Percentiles rank a stretch among this genome's conserved stretches.
phyloP scores from a whole-genome alignment of 805 yeast genomes.

The Saturnispora gosingensis region DNA sequence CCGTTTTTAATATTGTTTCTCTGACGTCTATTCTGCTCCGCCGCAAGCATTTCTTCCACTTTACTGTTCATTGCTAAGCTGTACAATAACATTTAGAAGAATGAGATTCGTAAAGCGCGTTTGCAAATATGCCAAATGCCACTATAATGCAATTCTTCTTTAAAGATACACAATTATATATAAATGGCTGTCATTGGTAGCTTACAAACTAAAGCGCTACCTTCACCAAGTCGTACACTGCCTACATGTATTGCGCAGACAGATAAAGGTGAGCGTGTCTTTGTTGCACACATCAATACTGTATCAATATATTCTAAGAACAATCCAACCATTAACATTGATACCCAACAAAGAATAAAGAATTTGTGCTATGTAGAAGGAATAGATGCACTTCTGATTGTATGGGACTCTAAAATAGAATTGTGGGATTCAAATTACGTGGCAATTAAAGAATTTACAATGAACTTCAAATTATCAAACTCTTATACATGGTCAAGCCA shows the following conservation, averaged over 20 bases:
- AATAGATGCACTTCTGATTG: background rate
- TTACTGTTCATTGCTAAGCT: background rate
- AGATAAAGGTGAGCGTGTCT: background rate
- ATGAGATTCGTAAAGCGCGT: background rate
- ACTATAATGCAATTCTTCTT: background rate
- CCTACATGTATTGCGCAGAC: background rate
- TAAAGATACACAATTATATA: background rate
- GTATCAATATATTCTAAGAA: background rate
- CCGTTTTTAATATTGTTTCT: conserved; percentile 1
- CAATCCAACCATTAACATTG: background rate
- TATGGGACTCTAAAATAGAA: background rate
- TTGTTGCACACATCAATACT: background rate
- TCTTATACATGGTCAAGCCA: background rate
- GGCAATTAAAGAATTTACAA: background rate
- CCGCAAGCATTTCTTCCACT: conserved; percentile 4
- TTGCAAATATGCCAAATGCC: background rate
- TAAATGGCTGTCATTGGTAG: background rate
- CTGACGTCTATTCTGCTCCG: conserved; percentile 6
- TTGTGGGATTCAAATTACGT: background rate
- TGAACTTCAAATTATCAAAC: background rate
- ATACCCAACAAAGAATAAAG: background rate
- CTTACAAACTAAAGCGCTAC: background rate
- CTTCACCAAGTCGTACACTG: background rate
- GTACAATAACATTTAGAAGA: background rate
- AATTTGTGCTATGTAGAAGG: background rate